These are phyloP conservation scores for Curvularia lunata DNA, from an alignment of 2,329 filamentous ascomycete genomes.

Conservation along the genomic window DNA sequence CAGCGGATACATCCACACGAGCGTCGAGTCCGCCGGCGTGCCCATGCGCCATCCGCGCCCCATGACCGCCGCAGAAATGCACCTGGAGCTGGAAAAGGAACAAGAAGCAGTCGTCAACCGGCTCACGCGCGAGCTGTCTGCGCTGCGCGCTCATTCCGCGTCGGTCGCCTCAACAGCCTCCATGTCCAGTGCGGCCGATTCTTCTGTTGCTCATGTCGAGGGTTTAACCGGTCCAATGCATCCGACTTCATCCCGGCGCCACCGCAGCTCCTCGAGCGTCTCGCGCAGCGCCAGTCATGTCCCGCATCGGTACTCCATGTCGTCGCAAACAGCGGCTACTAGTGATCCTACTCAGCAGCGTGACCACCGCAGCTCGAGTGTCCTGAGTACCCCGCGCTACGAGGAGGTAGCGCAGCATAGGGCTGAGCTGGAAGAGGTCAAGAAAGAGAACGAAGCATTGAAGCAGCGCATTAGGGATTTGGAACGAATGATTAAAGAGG, in stretches of 20 bases:
- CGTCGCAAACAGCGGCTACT: slow-evolving; percentile 29
- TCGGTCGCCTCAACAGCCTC: slow-evolving; percentile 64
- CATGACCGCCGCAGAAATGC: slow-evolving; percentile 85
- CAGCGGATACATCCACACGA: slow-evolving; percentile 30
- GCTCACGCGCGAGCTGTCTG: slow-evolving; percentile 83
- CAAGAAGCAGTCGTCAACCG: slow-evolving; percentile 96
- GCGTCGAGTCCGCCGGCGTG: slow-evolving; percentile 56
- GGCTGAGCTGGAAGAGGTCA: slow-evolving; percentile 57
- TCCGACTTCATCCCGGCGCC: slow-evolving; percentile 61
- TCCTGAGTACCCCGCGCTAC: slow-evolving; percentile 49
- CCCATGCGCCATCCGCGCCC: slow-evolving; percentile 87
- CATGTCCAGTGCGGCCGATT: slow-evolving; percentile 52
- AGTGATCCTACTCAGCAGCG: slow-evolving; percentile 28
- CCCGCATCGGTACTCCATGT: slow-evolving; percentile 43
- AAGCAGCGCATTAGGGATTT: slow-evolving; percentile 56
- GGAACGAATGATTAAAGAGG: slow-evolving; percentile 49
- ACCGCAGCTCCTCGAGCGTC: slow-evolving; percentile 63
- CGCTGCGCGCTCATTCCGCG: slow-evolving; percentile 74
- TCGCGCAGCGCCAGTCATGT: slow-evolving; percentile 44
- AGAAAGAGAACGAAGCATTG: slow-evolving; percentile 57
- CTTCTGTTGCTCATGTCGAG: slow-evolving; percentile 51
- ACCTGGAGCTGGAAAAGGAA: slow-evolving; percentile 89
- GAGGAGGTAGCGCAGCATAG: slow-evolving; percentile 54
- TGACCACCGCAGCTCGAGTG: slow-evolving; percentile 39
- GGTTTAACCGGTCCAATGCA: slow-evolving; percentile 57